Percentiles rank a stretch among this genome's conserved stretches.
These are phyloP conservation scores for Butyriboletus loyo DNA, from an alignment of 768 basidiomycete genomes.

Conservation along the genomic window DNA sequence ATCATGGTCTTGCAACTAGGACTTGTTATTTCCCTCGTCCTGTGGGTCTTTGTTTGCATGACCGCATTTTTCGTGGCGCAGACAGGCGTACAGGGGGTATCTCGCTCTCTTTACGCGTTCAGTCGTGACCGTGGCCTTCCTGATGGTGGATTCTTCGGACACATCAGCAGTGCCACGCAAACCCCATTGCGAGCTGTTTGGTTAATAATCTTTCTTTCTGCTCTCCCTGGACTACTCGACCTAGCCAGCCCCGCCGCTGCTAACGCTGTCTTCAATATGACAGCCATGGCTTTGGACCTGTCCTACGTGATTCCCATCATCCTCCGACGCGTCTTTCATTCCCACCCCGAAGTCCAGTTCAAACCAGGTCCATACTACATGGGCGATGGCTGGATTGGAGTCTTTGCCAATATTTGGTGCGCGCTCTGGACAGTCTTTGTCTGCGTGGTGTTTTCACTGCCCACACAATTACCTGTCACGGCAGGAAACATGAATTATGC, in stretches of 20 bases:
- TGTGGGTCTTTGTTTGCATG: constrained; percentile 59
- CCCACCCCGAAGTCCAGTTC: constrained; percentile 58
- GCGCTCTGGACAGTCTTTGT: constrained; percentile 46
- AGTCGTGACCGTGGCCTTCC: constrained; percentile 52
- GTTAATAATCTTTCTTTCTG: constrained; percentile 42
- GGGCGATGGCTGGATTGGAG: constrained; percentile 47
- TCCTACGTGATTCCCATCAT: constrained; percentile 59
- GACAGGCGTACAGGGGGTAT: constrained; percentile 49
- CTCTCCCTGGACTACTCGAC: constrained; percentile 47
- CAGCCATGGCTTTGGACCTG: constrained; percentile 49
- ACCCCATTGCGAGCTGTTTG: constrained; percentile 59
- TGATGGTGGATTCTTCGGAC: constrained; percentile 56
- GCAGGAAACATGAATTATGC: constrained; percentile 52
- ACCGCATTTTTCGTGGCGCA: constrained; percentile 63
- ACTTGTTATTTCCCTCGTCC: constrained; percentile 43
- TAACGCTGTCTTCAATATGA: constrained; percentile 55
- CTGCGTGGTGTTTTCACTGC: constrained; percentile 47
- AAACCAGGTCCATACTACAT: constrained; percentile 61
- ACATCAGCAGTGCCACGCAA: constrained; percentile 42
- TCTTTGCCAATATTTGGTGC: constrained; percentile 43
- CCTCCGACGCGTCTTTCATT: constrained; percentile 46
- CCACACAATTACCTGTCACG: constrained; percentile 48
- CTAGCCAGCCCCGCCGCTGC: constrained; percentile 51
- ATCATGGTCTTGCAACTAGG: constrained; percentile 58
- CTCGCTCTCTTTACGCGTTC: constrained; percentile 59